Conservation (phyloP, 345 rosid genomes). For the Raphanus raphanistrum region DNA sequence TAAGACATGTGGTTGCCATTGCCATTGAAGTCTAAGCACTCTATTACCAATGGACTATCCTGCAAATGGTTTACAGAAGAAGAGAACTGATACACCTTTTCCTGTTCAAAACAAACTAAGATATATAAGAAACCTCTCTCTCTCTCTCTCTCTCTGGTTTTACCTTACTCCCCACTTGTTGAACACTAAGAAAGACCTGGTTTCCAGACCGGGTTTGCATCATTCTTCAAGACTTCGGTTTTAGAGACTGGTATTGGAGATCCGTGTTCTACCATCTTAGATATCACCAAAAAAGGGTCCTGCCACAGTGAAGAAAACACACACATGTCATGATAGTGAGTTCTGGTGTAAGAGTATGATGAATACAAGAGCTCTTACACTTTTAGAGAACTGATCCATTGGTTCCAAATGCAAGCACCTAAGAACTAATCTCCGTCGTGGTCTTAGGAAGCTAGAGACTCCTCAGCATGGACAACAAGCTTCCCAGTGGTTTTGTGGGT, state of each 20-base stretch:
- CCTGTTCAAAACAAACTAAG: conserved; percentile 4
- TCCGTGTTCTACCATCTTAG: conserved; percentile 69
- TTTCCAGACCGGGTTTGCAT: conserved; percentile 69
- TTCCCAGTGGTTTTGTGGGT: conserved; percentile 51
- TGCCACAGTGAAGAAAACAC: conserved; percentile 31
- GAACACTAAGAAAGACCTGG: conserved; percentile 70
- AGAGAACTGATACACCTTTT: conserved; percentile 2
- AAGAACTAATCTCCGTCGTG: conserved; percentile 65
- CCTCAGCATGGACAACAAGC: conserved; percentile 82
- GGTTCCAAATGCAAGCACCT: conserved; percentile 81
- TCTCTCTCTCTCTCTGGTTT: conserved; percentile 6
- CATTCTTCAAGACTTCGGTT: conserved; percentile 86
- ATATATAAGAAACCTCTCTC: conserved; percentile 6
- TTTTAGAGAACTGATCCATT: conserved; percentile 76
- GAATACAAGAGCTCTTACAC: conserved; percentile 50
- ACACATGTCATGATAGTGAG: not conserved
- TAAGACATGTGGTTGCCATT: conserved; percentile 39
- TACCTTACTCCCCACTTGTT: conserved; percentile 94
- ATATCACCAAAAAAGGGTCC: conserved; percentile 92
- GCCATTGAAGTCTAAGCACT: conserved; percentile 38
- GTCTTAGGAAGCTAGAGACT: conserved; percentile 73
- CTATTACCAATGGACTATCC: conserved; percentile 40
- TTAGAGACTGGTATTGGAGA: conserved; percentile 71
- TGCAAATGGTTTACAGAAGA: conserved; percentile 22
- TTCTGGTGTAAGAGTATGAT: conserved; percentile 5